Percentiles rank a stretch among this genome's conserved stretches.
These are phyloP conservation scores for Heimioporus sp. DNA, from an alignment of 768 basidiomycete species.

Conservation along the genomic window DNA sequence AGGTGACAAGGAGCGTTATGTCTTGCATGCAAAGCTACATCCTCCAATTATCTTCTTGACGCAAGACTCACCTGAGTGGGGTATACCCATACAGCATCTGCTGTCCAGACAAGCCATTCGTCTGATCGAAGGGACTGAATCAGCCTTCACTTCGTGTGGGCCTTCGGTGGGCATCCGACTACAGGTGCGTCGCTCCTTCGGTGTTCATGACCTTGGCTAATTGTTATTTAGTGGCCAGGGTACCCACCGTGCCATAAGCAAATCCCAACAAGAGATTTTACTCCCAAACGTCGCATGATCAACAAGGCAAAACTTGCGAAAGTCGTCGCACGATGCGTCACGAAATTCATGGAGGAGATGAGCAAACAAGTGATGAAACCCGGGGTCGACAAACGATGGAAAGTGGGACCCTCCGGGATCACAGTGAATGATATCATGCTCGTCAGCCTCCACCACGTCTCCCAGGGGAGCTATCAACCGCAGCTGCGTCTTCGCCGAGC, in stretches of 20 bases:
- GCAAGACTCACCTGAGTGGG: conserved; percentile 51
- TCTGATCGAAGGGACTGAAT: conserved; percentile 51
- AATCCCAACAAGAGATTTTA: conserved; percentile 70
- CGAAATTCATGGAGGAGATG: conserved; percentile 6
- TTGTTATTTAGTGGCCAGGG: conserved; percentile 63
- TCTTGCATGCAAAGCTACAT: conserved; percentile 59
- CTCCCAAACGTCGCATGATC: conserved; percentile 64
- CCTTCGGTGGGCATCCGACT: conserved; percentile 72
- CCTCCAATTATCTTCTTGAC: conserved; percentile 58
- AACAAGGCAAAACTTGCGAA: conserved; percentile 67
- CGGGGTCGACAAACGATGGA: conserved; percentile 12
- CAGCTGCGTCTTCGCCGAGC: conserved; percentile 49
- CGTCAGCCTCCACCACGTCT: conserved; percentile 75
- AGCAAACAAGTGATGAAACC: conserved; percentile 2
- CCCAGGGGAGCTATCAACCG: conserved; percentile 77
- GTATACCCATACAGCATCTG: conserved; percentile 57
- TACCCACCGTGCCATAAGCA: conserved; percentile 69
- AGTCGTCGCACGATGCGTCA: conserved; percentile 66
- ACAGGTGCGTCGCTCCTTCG: conserved; percentile 41
- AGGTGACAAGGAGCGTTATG: conserved; percentile 69
- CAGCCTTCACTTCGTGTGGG: conserved; percentile 63
- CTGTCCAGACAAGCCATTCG: conserved; percentile 52
- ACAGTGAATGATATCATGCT: conserved; percentile 37
- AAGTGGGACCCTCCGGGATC: conserved; percentile 8
- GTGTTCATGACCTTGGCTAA: neutral